Evolutionary conservation across 2,329 filamentous ascomycete species (phyloP), one percentile per base, ranked within the genome.

Genomic region (Pseudogymnoascus sp.): DNA sequence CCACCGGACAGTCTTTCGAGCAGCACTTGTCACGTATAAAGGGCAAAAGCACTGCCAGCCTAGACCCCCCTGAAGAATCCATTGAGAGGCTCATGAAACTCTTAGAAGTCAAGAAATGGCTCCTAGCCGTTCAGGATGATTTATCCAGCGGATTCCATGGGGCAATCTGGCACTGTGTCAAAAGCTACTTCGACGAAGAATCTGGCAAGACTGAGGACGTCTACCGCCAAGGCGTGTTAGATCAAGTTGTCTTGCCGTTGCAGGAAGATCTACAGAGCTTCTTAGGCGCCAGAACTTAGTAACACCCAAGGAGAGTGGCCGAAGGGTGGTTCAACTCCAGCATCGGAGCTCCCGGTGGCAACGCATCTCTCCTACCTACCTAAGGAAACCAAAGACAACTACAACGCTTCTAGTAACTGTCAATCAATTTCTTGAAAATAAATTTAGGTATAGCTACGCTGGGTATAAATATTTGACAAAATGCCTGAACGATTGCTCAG

Each of bases 51-150:
- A 2, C 14, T 5, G 3, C 28, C 49, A 36, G 49, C 11, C 49
- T 56, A 21, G 49, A 31, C 7, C 46, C 23, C n/a, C 46, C 46
- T 3, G 46, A 56, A 36, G 49, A 56, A 36, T 34, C 49, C 28
- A 9, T 56, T 12, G 49, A 56, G 49, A 56, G 49, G 49, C 49
- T 36, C 28, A 36, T 56, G 28, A 56, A 56, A 56, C 28, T 56
- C 28, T 34, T n/a, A 3, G 49, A 56, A 14, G 49, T n/a, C 5
- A 16, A 6, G 28, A 56, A 56, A 14, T 56, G 49, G 49, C 49
- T 56, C 49, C 11, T 16, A 8, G 28, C 49, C 7, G 49, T 56
- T 21, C 49, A 56, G 9, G 49, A 56, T 2, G 49, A 56, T 36
- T 34, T 56, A 36, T 56, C 49, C 25, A 56, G 28, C 28, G 49